These are phyloP conservation scores for Colletotrichum tofieldiae DNA, from an alignment of 2,329 filamentous ascomycete species.

Conservation along the genomic window DNA sequence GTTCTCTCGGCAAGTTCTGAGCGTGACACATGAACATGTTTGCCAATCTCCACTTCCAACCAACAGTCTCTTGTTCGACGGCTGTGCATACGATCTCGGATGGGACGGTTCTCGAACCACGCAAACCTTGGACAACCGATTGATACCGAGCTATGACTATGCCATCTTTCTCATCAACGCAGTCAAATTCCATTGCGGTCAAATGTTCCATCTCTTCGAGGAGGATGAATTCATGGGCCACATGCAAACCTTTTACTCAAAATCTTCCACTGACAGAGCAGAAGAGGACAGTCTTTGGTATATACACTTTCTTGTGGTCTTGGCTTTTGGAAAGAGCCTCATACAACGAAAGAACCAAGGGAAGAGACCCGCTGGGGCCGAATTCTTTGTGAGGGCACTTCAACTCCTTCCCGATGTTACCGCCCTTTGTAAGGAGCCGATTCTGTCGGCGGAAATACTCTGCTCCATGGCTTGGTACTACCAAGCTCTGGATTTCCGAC, in stretches of 20 bases:
- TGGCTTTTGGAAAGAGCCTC: slow-evolving; percentile 71
- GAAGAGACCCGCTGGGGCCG: slow-evolving; percentile 61
- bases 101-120: slow-evolving; percentile 34
- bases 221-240: slow-evolving; percentile 64
- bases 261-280: slow-evolving; percentile 37
- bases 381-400: slow-evolving; percentile 63
- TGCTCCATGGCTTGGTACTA: slow-evolving; percentile 68
- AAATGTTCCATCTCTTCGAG: slow-evolving; percentile 69
- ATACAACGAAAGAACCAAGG: slow-evolving; percentile 56
- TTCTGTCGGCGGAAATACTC: slow-evolving; percentile 64
- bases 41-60: slow-evolving; percentile 60
- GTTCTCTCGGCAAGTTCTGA: slow-evolving; percentile 65
- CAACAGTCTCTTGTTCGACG: slow-evolving; percentile 65
- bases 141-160: slow-evolving; percentile 60
- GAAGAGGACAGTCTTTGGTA: slow-evolving; percentile 59
- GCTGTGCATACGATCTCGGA: slow-evolving; percentile 61
- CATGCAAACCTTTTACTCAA: slow-evolving; percentile 50
- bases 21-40: slow-evolving; percentile 65
- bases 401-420: slow-evolving; percentile 60
- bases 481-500: slow-evolving; percentile 65
- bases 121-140: slow-evolving; percentile 11
- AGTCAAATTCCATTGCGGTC: slow-evolving; percentile 70
- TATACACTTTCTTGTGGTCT: slow-evolving; percentile 67
- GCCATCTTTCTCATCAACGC: slow-evolving; percentile 69
- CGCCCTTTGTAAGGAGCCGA: slow-evolving; percentile 58